Evolutionary conservation across 2,329 filamentous ascomycete species (phyloP), one percentile per base, ranked within the genome.

Genomic region (Cadophora sp.): DNA sequence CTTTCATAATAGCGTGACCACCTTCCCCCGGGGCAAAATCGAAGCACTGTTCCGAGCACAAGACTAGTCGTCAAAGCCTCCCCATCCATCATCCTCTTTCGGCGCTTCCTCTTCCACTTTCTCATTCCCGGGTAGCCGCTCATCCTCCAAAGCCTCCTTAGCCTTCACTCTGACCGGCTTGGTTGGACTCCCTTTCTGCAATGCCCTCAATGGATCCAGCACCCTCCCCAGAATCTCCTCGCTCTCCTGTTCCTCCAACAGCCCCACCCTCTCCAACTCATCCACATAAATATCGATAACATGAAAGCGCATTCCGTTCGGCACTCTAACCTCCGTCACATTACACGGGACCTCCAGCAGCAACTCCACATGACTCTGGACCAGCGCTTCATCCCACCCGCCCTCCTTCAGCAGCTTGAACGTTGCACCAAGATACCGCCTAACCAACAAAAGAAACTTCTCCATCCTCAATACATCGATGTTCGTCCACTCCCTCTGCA

Each of bases 251-350:
- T 81, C 80, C 26, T 60, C 50, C 16, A 89, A 73, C 43, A 86
- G 83, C 64, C 89, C 87, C 40, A 89, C 87, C 76, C 89, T 90
- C 79, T 94, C 92, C 75, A 94, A 80, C 84, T 97, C 94, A 79
- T 98, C 96, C 9, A 97, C 86, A 88, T 92, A 98, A 64, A 98
- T 86, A 81, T 99, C 96, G 71, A 97, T 80, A 16, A 94, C 87
- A 80, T 99, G 96, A 79, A 97, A 89, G 71, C 93, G 83, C 78
- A 99, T 78, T 0, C 96, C 96, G 74, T 96, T 92, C 0, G 95
- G 92, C 0, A 97, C 89, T 62, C 79, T 77, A 62, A 79, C 69
- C 67, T 82, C 78, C 60, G 76, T 77, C 48, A 80, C 79, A 75
- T 83, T 82, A 48, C 83, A 74, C 22, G 82, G 81, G 68, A 80